Evolutionary conservation across 176 grass and related monocot genomes (phyloP), one percentile per base, ranked within the genome.

Genomic region (Oryza officinalis): DNA sequence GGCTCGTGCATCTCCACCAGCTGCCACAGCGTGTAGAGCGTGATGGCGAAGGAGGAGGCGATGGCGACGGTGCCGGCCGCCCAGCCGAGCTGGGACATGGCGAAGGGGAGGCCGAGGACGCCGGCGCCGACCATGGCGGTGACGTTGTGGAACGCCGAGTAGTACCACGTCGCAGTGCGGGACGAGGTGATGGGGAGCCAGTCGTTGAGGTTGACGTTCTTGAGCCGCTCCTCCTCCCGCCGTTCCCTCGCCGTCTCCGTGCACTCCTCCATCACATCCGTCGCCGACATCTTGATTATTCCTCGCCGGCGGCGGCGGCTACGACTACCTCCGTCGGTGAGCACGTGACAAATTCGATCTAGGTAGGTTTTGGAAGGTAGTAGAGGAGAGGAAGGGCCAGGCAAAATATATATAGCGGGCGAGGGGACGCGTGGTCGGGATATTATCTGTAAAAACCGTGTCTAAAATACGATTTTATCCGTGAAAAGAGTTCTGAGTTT

Each of bases 1-100:
- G 81, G 75, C 88, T 96, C 94, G 65, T 96, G 94, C 91, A 96
- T 74, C 86, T 96, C 91, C 77, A 96, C 94, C 94, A 96, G 82
- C 70, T 96, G 91, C 94, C 94, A 96, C 9, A 96, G 86, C 27
- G 91, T 96, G 88, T 96, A 96, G 0, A 96, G 72, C 33, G 94
- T 96, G 83, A 96, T 65, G 20, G 50, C 31, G 67, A 85, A 94
- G 6, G 83, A 85, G 10, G 0, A 14, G 10, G 13, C 63, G 63
- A 80, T 49, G 15, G 30, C 76, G 0, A 22, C 76, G 26, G 41
- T 26, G 38, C 76, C 77, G 6, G 27, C 26, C 18, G 35, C 63
- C 77, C 77, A 67, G 5, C 67, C 50, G 27, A 84, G 71, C 61
- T 84, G 40, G 13, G 81, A 33, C 92, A 91, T 91, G 71, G 92